Evolutionary conservation across 192 early-diverging fungal genomes (phyloP), one percentile per base, ranked within the genome.

Genomic region (Umbelopsis sp.): DNA sequence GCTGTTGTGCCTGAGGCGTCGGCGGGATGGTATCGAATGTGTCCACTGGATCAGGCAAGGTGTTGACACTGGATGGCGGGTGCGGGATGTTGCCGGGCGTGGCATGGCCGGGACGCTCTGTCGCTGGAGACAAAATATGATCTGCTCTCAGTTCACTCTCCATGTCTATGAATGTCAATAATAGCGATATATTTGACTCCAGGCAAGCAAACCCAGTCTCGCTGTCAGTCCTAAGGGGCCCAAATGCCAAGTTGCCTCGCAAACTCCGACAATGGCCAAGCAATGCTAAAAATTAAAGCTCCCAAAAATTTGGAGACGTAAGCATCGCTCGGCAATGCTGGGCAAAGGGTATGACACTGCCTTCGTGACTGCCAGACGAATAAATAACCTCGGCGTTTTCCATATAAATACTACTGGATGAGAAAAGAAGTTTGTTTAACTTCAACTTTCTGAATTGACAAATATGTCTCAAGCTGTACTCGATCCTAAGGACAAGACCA

Each of bases 1-100:
- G 30, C 2, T 30, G 55, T 18, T 61, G 55, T 15, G 55, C 25
- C 25, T 61, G 55, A n/a, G 55, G 55, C 11, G 55, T 61, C 11
- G 55, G 55, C 13, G 55, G 55, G 30, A 61, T 61, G 25, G 55
- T 61, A 35, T 61, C 55, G 13, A 61, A 61, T 61, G 55, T 61
- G 13, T 61, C 55, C 3, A 15, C 55, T 61, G 9, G 55, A n/a
- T 30, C 27, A 0, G 55, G 30, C 27, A 35, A 1, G 30, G 55
- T 61, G 30, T 35, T 35, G 12, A 61, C 2, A 6, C 2, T 2
- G 12, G 51, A 52, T 52, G 51, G 51, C 25, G 51, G 51, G 4
- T 23, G n/a, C 6, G 25, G 0, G 10, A 21, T 52, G 25, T 25
- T 52, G n/a, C 55, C 37, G 0, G 37, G 10, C 37, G 37, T 35